Conservation (phyloP, 176 grass and related monocot species). For the Saccharum spontaneum region DNA sequence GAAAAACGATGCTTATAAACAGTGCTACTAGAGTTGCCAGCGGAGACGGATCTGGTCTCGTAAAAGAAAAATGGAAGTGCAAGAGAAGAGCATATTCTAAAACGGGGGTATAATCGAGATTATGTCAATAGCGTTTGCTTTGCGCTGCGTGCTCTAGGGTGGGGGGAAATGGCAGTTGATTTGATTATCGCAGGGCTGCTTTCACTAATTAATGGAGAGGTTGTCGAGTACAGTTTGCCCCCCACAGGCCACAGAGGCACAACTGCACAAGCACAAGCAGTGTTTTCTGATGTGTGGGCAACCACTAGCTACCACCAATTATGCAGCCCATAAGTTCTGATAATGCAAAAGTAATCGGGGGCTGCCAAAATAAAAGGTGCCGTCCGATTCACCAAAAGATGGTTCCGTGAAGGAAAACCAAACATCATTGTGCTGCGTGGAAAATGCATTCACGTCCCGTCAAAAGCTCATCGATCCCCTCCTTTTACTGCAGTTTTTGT, state of each 20-base stretch:
- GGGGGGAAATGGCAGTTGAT: background rate
- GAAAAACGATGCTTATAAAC: too few species aligned
- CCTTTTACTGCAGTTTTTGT: background rate
- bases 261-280: background rate
- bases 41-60: too few species aligned
- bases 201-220: too few species aligned
- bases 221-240: too few species aligned
- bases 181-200: too few species aligned
- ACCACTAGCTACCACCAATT: background rate
- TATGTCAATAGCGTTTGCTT: background rate
- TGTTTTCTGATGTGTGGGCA: slow-evolving; percentile 11
- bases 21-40: too few species aligned
- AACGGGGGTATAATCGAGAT: background rate
- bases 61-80: too few species aligned
- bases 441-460: background rate
- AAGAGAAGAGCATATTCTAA: background rate
- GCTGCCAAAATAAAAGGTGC: background rate
- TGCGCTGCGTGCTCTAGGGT: background rate
- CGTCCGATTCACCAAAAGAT: background rate
- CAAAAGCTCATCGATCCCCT: background rate
- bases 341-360: background rate
- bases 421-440: background rate
- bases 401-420: background rate
- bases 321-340: background rate
- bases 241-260: too few species aligned